Evolutionary conservation across 2,329 filamentous ascomycete genomes (phyloP), one percentile per base, ranked within the genome.

Genomic region (Fusarium buxicola): DNA sequence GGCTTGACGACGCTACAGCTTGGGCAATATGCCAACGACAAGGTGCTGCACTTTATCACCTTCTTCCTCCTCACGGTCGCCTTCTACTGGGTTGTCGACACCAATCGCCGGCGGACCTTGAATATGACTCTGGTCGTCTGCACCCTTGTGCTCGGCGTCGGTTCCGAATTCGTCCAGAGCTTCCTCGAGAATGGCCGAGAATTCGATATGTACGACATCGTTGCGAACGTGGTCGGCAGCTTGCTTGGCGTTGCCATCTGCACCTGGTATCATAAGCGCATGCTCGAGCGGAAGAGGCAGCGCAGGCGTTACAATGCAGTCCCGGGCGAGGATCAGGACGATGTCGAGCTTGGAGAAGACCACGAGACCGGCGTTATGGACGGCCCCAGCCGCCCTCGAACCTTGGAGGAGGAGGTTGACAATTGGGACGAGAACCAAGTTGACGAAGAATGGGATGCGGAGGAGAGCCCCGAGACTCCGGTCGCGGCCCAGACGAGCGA

Each of bases 71-170:
- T 99, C 49, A 97, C 94, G 13, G 78, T 91, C 65, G 80, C 86
- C 68, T 98, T 98, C 84, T 99, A 99, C 86, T 99, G 95, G 93
- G 91, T 97, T 74, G 80, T 97, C 70, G 95, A 99, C 76, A 96
- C 93, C 48, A 90, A 89, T 63, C 91, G 95, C 62, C 89, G 94
- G 47, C 91, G 94, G 68, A 90, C 88, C 16, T 81, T 97, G 44
- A 90, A 99, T 77, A 80, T 97, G 65, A 96, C 94, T 12, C 80
- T 97, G 24, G 75, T 92, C 18, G 82, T 92, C 58, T 96, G 92
- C 79, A 96, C 94, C 7, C 78, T 90, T 36, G 79, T 76, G 21
- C 82, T 94, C 3, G 89, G 89, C 41, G 78, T 93, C 60, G 91
- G 90, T 46, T 92, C 89, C 63, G 91, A 94, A 74, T 84, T 94